These are phyloP conservation scores for Oryza meridionalis DNA, from an alignment of 176 grass and related monocot genomes.

Conservation along the genomic window DNA sequence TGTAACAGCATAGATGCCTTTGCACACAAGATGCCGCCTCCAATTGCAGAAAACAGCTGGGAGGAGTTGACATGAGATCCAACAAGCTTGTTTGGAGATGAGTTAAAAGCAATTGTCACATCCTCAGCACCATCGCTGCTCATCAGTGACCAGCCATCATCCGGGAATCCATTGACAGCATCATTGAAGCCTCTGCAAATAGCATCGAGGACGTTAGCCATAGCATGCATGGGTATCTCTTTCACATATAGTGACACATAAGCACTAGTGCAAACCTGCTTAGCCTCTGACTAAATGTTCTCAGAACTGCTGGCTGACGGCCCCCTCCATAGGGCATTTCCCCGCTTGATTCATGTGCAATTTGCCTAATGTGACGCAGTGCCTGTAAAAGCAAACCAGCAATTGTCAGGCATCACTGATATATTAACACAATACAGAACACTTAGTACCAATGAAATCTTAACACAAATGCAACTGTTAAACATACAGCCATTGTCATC, in stretches of 20 bases:
- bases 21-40: slow-evolving; percentile 88
- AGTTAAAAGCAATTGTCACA: slow-evolving; percentile 86
- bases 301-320: slow-evolving; percentile 78
- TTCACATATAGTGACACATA: neutral
- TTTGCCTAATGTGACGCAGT: slow-evolving; percentile 88
- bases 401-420: slow-evolving; percentile 4
- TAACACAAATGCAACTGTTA: slow-evolving; percentile 3
- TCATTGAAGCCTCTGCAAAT: slow-evolving; percentile 91
- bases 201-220: slow-evolving; percentile 11
- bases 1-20: slow-evolving; percentile 99
- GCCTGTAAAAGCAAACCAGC: slow-evolving; percentile 53
- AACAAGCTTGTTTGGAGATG: slow-evolving; percentile 83
- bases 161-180: slow-evolving; percentile 88
- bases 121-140: slow-evolving; percentile 84
- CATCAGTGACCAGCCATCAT: slow-evolving; percentile 92
- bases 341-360: slow-evolving; percentile 79
- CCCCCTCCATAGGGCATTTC: slow-evolving; percentile 82
- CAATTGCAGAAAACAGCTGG: slow-evolving; percentile 54
- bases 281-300: slow-evolving; percentile 90
- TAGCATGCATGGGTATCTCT: neutral
- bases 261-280: slow-evolving; percentile 70
- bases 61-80: slow-evolving; percentile 69
- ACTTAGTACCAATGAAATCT: neutral
- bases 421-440: neutral
- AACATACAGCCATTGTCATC: slow-evolving; percentile 85